phyloP scores from a whole-genome alignment of 2,329 filamentous ascomycete species.

The Cladosporium sp. region DNA sequence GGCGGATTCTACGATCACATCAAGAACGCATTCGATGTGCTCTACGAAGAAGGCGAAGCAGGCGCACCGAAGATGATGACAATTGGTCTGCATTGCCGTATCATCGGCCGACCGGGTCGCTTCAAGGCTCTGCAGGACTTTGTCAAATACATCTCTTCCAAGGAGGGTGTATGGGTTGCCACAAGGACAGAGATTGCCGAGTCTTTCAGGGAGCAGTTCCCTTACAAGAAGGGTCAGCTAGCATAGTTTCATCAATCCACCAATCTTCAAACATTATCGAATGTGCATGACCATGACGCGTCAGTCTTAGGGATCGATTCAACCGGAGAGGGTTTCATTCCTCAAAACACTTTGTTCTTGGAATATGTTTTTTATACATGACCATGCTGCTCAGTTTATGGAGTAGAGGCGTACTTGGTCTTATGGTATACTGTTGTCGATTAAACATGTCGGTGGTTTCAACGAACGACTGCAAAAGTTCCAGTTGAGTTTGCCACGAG shows the following conservation, averaged over 20 bases:
- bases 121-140: conserved; percentile 54
- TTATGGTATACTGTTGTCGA: neutral
- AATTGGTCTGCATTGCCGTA: conserved; percentile 55
- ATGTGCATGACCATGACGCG: no score
- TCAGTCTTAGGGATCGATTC: no score
- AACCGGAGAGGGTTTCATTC: neutral
- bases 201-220: conserved; percentile 50
- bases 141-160: conserved; percentile 53
- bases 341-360: neutral
- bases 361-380: neutral
- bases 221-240: conserved; percentile 41
- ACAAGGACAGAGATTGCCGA: conserved; percentile 37
- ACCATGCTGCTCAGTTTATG: neutral
- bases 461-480: neutral
- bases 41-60: conserved; percentile 53
- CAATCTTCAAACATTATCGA: no score
- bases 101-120: conserved; percentile 54
- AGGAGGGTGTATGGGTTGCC: conserved; percentile 56
- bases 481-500: no score
- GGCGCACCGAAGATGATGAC: conserved; percentile 60
- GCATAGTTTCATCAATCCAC: no score
- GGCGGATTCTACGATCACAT: conserved; percentile 49
- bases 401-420: neutral
- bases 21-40: conserved; percentile 54
- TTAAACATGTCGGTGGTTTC: neutral